phyloP scores from a whole-genome alignment of 331 rosid species.

The Dryas integrifolia region DNA sequence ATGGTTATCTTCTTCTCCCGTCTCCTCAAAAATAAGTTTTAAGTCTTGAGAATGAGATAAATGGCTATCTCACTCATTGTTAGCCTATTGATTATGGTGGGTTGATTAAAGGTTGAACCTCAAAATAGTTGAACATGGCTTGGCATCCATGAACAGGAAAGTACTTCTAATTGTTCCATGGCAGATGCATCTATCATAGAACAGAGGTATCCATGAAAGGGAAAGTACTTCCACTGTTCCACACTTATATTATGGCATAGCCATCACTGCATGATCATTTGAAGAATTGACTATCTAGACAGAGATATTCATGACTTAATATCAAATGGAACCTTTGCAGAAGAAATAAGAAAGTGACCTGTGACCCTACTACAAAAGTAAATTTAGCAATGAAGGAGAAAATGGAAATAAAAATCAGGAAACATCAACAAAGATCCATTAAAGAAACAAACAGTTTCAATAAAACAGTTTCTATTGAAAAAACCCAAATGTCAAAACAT shows the following conservation, averaged over 20 bases:
- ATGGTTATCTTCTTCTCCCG: no score
- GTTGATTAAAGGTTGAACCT: no score
- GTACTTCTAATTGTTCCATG: no score
- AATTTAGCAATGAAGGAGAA: neutral
- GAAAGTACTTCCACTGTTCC: neutral
- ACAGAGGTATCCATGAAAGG: neutral
- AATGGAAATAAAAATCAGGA: neutral
- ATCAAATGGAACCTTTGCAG: neutral
- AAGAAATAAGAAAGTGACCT: neutral
- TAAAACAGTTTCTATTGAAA: constrained; percentile 10
- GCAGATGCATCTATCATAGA: no score
- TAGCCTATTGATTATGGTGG: no score
- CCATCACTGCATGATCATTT: neutral
- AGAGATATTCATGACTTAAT: neutral
- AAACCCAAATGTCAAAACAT: constrained; percentile 15
- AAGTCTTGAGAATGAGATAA: no score
- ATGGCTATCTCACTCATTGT: no score
- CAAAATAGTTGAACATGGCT: no score
- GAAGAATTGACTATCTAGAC: neutral
- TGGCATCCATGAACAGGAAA: no score
- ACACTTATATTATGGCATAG: neutral
- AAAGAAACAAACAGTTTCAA: constrained; percentile 21
- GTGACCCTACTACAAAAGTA: neutral
- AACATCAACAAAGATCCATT: neutral
- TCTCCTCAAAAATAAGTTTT: no score